Base-by-base conservation (phyloP, 2,329 filamentous ascomycete genomes). In the Fulvia fulva region DNA sequence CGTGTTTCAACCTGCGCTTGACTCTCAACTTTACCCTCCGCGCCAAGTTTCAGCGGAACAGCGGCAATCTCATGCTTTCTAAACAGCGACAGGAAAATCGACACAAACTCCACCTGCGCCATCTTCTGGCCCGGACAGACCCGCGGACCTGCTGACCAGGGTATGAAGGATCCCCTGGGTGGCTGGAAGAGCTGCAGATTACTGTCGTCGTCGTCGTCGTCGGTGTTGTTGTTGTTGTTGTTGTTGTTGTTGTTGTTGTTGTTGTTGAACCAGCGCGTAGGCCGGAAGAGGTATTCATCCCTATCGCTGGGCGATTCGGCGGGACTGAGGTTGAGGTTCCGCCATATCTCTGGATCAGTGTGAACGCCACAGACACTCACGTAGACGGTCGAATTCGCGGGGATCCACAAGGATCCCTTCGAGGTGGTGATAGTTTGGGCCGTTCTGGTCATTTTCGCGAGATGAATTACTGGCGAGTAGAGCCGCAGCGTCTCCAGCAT, bases 71-170 rank as follows among this genome's bases (percentile, higher is more conserved):
- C 47, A 53, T 63, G 56, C 44, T 55, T 57, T 19, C 66, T 49
- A 25, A 70, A 65, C 12, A 81, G 62, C 1, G 73, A 73, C 57
- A 75, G 66, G 23, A 83, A 64, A 2, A 78, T 75, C 12, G 74
- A 76, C 3, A 77, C 75, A 65, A 83, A 82, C 66, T 84, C 81
- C 1, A 83, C 81, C 68, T 83, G 78, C 1, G 80, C 73, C 74
- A 84, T 80, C 64, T 82, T 82, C 71, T 78, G 74, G 0, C 81
- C 81, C 0, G 80, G 80, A 64, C 81, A 83, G 3, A 78, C 68
- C 5, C 81, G 67, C 11, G 80, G 79, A 0, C 81, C 81, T 3
- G 62, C 67, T 0, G 78, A 77, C 80, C 80, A 84, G 0, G 80
- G 75, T 1, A 77, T 45, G 59, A 76, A 83, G 0, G 71, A 68